phyloP scores from a whole-genome alignment of 2,329 filamentous ascomycete species.

The Botryosphaeria dothidea region DNA sequence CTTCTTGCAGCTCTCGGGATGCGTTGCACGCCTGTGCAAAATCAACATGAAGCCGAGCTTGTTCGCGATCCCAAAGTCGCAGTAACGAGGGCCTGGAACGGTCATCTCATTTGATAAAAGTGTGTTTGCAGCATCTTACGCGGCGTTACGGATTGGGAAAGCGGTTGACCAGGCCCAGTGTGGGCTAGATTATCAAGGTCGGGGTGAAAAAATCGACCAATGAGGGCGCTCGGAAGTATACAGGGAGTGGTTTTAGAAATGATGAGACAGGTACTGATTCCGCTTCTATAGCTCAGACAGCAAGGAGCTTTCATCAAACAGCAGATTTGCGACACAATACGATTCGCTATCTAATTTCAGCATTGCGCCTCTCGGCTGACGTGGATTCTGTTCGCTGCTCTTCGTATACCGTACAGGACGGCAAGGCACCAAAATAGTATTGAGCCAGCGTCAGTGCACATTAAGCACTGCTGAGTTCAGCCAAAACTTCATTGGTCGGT shows the following conservation, averaged over 20 bases:
- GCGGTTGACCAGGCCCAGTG: background rate
- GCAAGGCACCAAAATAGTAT: background rate
- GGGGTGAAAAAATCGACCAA: slow-evolving; percentile 2
- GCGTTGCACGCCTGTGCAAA: slow-evolving; percentile 85
- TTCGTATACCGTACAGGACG: background rate
- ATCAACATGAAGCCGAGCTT: slow-evolving; percentile 93
- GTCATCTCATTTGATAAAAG: background rate
- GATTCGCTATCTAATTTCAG: background rate
- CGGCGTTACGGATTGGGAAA: slow-evolving; percentile 10
- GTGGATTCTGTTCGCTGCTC: background rate
- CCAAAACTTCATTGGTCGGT: background rate
- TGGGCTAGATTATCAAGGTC: background rate
- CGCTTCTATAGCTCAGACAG: background rate
- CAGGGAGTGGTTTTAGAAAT: background rate
- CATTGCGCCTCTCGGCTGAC: background rate
- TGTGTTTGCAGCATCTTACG: slow-evolving; percentile 7
- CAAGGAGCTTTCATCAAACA: background rate
- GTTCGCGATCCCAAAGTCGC: slow-evolving; percentile 55
- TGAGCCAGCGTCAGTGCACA: background rate
- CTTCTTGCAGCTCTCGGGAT: slow-evolving; percentile 88
- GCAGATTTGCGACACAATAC: background rate
- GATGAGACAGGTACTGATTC: background rate
- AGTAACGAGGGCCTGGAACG: background rate
- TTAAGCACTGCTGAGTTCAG: background rate
- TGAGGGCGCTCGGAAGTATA: background rate